Evolutionary conservation across 139 green algal species (phyloP).

Genomic region (Chlorella sp.): DNA sequence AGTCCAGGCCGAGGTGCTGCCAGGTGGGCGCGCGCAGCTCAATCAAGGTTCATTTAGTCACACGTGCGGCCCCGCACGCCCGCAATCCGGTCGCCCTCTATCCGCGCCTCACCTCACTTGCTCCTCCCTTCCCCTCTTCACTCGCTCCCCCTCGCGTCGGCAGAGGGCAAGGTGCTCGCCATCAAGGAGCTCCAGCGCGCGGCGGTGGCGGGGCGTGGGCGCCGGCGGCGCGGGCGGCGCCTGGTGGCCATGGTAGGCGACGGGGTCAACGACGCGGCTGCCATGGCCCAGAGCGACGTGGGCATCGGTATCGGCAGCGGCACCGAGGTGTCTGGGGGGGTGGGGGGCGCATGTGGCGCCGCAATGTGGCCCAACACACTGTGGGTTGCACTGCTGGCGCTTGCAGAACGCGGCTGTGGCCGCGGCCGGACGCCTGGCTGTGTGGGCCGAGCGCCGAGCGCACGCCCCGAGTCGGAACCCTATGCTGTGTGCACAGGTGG

Average conservation of each 20-base stretch:
- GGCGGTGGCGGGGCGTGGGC: slow-evolving; percentile 67
- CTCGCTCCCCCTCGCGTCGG: not conserved
- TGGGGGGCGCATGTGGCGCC: not conserved
- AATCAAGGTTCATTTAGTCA: too few species aligned
- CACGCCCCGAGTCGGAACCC: too few species aligned
- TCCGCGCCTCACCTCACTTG: not conserved
- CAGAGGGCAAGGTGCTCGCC: not conserved
- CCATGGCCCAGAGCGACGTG: slow-evolving; percentile 91
- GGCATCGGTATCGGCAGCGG: slow-evolving; percentile 89
- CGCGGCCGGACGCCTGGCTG: not conserved
- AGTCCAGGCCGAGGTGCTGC: slow-evolving; percentile 47
- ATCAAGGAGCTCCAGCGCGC: slow-evolving; percentile 39
- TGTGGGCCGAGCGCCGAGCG: too few species aligned
- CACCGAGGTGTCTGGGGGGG: slow-evolving; percentile 50
- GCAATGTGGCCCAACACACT: not conserved
- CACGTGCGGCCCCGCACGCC: too few species aligned
- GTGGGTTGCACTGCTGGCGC: not conserved
- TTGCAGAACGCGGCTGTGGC: not conserved
- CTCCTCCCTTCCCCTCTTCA: not conserved
- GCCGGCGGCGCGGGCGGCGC: slow-evolving; percentile 50
- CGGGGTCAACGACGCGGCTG: slow-evolving; percentile 95
- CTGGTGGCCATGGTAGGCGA: slow-evolving; percentile 98
- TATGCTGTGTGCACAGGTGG: too few species aligned
- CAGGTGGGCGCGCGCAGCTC: slow-evolving; percentile 59
- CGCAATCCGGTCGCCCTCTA: slow-evolving; percentile 37